phyloP scores from a whole-genome alignment of 306 rosid species.

The Benincasa hispida region DNA sequence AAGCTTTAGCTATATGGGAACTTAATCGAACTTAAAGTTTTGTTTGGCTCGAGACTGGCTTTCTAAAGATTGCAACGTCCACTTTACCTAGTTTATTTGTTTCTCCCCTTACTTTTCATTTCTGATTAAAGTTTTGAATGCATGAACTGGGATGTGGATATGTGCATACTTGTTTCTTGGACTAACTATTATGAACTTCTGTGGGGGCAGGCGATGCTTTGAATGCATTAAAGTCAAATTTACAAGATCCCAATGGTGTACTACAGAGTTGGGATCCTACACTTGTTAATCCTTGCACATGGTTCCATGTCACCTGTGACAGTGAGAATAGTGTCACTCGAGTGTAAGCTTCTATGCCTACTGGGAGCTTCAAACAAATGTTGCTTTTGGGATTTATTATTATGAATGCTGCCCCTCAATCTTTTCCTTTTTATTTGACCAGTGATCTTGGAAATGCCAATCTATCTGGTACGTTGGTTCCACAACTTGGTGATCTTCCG shows the following conservation, averaged over 20 bases:
- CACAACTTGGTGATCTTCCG: conserved; percentile 57
- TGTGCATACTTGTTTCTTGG: neutral
- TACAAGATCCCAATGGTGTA: conserved; percentile 80
- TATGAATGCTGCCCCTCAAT: neutral
- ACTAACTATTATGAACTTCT: neutral
- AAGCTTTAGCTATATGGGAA: neutral
- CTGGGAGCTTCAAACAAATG: neutral
- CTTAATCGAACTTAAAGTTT: neutral
- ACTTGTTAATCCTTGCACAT: conserved; percentile 89
- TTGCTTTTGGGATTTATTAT: neutral
- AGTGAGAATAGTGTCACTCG: conserved; percentile 76
- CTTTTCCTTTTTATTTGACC: conserved; percentile 5
- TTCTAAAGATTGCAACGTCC: neutral
- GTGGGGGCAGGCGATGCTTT: conserved; percentile 67
- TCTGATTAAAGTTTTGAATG: neutral
- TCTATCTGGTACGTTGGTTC: conserved; percentile 63
- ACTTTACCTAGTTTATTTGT: neutral
- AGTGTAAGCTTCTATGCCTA: conserved; percentile 49
- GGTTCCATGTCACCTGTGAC: conserved; percentile 92
- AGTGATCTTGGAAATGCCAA: conserved; percentile 97
- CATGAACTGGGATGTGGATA: neutral
- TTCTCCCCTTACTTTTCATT: neutral
- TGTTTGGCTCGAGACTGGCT: neutral
- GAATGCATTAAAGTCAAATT: conserved; percentile 59
- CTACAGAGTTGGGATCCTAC: conserved; percentile 91